Evolutionary conservation across 2,329 filamentous ascomycete species (phyloP), one percentile per base, ranked within the genome.

Genomic region (Colletotrichum sojae): DNA sequence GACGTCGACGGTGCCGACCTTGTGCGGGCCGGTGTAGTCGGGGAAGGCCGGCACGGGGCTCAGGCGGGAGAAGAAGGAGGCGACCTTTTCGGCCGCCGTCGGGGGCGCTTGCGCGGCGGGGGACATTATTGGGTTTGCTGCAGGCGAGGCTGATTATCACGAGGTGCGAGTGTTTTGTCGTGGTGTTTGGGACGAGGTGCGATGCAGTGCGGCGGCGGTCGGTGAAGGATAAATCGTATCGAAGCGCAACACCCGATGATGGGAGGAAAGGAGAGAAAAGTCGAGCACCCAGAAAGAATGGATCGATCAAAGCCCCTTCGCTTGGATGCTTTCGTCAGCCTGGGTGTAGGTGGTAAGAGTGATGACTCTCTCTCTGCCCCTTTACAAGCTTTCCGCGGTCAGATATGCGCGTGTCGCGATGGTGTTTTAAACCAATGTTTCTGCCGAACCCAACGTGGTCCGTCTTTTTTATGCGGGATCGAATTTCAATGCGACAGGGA

Each of bases 1-100:
- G 72, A 95, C 85, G 75, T 97, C 94, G 73, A 94, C 84, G 2
- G 91, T 93, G 71, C 93, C 94, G 67, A 96, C 93, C 74, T 90
- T 89, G 83, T 94, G 91, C 0, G 92, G 91, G 0, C 93, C 94
- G 1, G 91, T 90, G 76, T 94, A 95, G 4, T 89, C 83, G 4
- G 93, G 91, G 67, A 97, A 94, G 1, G 85, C 79, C 1, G 93
- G 93, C 5, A 94, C 83, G 0, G 92, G 92, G 75, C 87, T 93
- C 73, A 93, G 80, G 52, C 83, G 83, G 15, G 86, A 84, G n/a
- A 89, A 75, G 69, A 86, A 83, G 10, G 83, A 79, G 53, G 81
- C 78, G 75, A 87, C 79, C 74, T 81, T 84, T 67, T 79, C 66
- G 73, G 75, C 61, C 18, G 74, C 74, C 54, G 66, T 65, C 54